Base-by-base conservation (phyloP, 805 yeast genomes). In the Pichia paraexigua region DNA sequence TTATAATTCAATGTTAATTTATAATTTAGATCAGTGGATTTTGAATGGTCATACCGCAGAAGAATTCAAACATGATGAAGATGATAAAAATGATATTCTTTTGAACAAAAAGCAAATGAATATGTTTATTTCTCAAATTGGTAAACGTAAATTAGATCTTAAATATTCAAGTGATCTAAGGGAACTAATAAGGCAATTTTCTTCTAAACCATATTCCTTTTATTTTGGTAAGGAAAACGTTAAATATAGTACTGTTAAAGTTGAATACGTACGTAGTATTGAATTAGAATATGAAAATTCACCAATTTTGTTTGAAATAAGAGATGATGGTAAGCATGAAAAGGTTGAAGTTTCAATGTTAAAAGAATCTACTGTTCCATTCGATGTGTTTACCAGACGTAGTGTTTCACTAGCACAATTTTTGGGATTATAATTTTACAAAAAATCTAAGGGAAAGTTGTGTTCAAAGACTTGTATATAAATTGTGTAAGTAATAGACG, bases 231-330 rank as follows among this genome's bases (percentile, higher is more conserved):
- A 21, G 13, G 27, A 37, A 2, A 24, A 43, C 2, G 43, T 49
- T 9, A 56, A 51, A 40, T 56, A 56, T 40, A 40, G 41, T 27
- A 53, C 55, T 12, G 24, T 45, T 9, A 58, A 22, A 2, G 61
- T 64, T 42, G 60, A 56, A 28, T 55, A 51, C 45, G 62, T 61
- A 10, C 57, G 59, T 24, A 53, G 63, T 8, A 57, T 67, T 41
- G 70, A 67, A 41, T 54, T 67, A 22, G 64, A 63, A 20, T 64
- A 55, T 35, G 46, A 60, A 13, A 62, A 58, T 1, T 51, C 54
- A 18, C 63, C 61, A 18, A 53, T 66, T 12, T 52, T 63, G 6
- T 62, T 60, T 48, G 65, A 64, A 41, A 53, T 63, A n/a, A 59
- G 58, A 22, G 56, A 62, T 7, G 58, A 63, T 50, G 64, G 62